Base-by-base conservation (phyloP, 1,139 yeast species). In the Blastobotrys malaysiensis region DNA sequence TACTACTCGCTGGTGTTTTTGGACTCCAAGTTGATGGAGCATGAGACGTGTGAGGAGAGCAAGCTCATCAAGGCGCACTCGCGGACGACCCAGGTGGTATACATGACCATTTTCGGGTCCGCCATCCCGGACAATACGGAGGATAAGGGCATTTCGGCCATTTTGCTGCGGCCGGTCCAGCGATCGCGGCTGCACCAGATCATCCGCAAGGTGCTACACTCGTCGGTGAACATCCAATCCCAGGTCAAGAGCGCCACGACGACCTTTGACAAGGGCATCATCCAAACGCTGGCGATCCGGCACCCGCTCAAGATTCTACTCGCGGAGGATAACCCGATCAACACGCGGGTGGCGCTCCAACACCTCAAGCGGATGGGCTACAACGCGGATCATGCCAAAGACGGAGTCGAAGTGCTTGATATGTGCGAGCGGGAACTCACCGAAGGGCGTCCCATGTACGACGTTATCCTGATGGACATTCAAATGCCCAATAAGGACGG, bases 401-500 rank as follows among this genome's bases (percentile, higher is more conserved):
- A 79, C 59, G 83, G 83, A 0, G 76, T 77, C 20, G 81, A 77
- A 56, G 83, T 73, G 2, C 58, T 79, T 16, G 77, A 74, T 49
- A 73, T 68, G 63, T 77, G 79, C 58, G 65, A 70, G 45, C 64
- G 63, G 9, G 65, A 65, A 54, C 43, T 63, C 31, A 50, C 50
- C 16, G 54, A 54, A 5, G 62, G 62, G 1, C 74, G 73, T 21
- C 69, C 68, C 46, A 71, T 71, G 65, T 79, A 78, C 62, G 81
- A 80, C 63, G 73, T 78, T 49, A 73, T 79, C 2, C 68, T 79
- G 54, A 78, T 79, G 82, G 83, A 79, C 63, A 78, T 79, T 49
- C 83, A 79, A 61, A 77, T 79, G 80, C 83, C 83, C 2, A 67
- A 76, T 19, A 78, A 77, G 66, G 82, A 79, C 56, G 82, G 82